phyloP scores from a whole-genome alignment of 768 basidiomycete genomes.

The Boletus sensibilis region DNA sequence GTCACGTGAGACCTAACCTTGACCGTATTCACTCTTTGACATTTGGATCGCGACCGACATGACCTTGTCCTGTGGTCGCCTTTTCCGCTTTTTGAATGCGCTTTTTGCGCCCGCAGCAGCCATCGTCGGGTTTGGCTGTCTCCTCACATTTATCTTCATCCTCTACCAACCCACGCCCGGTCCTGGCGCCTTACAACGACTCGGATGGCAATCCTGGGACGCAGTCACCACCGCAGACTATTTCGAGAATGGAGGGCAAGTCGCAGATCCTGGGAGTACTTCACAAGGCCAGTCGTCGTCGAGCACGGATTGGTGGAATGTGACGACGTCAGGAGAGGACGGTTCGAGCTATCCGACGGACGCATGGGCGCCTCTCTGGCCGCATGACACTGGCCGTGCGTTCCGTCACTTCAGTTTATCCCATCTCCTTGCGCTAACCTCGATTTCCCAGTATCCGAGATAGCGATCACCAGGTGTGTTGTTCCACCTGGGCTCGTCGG shows the following conservation, averaged over 20 bases:
- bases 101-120: constrained; percentile 59
- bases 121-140: constrained; percentile 63
- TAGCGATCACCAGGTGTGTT: constrained; percentile 66
- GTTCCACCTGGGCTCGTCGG: constrained; percentile 56
- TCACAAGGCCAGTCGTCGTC: constrained; percentile 10
- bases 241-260: not conserved
- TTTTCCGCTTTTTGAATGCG: constrained; percentile 53
- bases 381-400: constrained; percentile 31
- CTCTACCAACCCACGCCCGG: constrained; percentile 78
- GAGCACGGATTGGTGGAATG: constrained; percentile 19
- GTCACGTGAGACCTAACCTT: not conserved
- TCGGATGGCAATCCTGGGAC: constrained; percentile 93
- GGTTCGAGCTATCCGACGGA: constrained; percentile 75
- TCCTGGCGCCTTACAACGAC: constrained; percentile 63
- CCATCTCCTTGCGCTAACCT: not conserved
- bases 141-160: constrained; percentile 76
- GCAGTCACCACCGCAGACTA: constrained; percentile 40
- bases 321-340: constrained; percentile 32
- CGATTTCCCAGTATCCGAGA: constrained; percentile 66
- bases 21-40: constrained; percentile 3
- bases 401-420: not conserved
- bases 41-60: constrained; percentile 26
- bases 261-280: not conserved
- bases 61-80: constrained; percentile 39
- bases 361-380: constrained; percentile 37